A percentile compares a stretch with the other conserved stretches of the same genome.
phyloP scores from a whole-genome alignment of 257 asterid species.

The Petrea volubilis region DNA sequence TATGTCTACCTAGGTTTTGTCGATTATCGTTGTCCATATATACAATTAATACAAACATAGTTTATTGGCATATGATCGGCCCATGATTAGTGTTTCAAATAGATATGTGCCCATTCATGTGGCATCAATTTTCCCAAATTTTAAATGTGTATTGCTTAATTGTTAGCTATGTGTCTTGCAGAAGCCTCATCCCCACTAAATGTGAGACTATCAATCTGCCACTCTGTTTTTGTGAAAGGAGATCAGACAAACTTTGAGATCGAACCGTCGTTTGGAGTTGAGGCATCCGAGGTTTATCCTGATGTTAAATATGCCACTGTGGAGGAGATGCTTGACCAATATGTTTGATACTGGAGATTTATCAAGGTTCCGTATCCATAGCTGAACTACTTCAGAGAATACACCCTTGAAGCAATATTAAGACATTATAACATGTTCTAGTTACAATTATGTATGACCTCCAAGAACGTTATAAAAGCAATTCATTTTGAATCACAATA shows the following conservation, averaged over 20 bases:
- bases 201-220: slow-evolving; percentile 34
- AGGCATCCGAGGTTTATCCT: slow-evolving; percentile 47
- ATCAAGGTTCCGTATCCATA: neutral
- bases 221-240: slow-evolving; percentile 50
- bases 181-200: slow-evolving; percentile 42
- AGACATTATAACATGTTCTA: neutral
- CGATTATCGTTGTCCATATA: neutral
- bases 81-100: no score
- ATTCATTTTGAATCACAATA: no score
- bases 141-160: neutral
- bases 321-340: slow-evolving; percentile 45
- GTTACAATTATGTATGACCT: no score
- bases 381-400: neutral
- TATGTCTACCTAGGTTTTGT: neutral
- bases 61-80: no score
- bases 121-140: neutral
- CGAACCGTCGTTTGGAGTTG: slow-evolving; percentile 45
- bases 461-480: no score
- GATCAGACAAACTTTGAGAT: slow-evolving; percentile 54
- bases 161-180: slow-evolving; percentile 20
- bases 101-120: no score
- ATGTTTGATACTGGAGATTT: slow-evolving; percentile 24
- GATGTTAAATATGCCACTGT: slow-evolving; percentile 39
- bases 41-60: neutral
- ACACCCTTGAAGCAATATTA: neutral